Evolutionary conservation across 495 filamentous ascomycete species (phyloP), one percentile per base, ranked within the genome.

Genomic region (Aspergillus heteromorphus): DNA sequence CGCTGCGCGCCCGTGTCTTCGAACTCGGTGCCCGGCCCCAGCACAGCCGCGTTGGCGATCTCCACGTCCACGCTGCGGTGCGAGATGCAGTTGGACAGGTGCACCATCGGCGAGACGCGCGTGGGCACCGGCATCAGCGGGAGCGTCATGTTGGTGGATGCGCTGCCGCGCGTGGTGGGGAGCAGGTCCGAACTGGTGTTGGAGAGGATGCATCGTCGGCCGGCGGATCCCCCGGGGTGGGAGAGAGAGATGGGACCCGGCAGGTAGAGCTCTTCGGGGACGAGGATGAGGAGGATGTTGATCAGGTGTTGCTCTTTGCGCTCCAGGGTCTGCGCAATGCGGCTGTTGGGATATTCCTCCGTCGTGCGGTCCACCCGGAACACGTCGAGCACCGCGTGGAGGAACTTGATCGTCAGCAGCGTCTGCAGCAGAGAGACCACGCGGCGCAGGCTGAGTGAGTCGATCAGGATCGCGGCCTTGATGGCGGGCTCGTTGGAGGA

Each of bases 241-340:
- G n/a, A 38, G 21, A 10, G 18, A 11, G 42, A 25, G 9, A 17
- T 8, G 2, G 40, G 18, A 7, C 6, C n/a, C 13, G 13, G 3
- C n/a, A 13, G n/a, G 11, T 9, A 38, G 1, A 20, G 21, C 21
- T 19, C 21, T n/a, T 47, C 27, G 14, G 40, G 42, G 2, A 56
- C 56, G 16, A 57, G 55, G 21, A 51, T 34, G 3, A 56, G 20
- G 17, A 59, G 43, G 27, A 61, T 45, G 19, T 55, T 10, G 23
- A 57, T 23, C 30, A 66, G 60, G 19, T 47, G 54, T 19, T 54
- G 54, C 27, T 66, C 60, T 19, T 36, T 53, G 34, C 56, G 56
- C 2, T 48, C 38, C 29, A 63, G 60, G 21, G 58, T 40, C 10
- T 54, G 53, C 6, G 17, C 40, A 42, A 59, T 31, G 4, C 25